Evolutionary conservation across 1,284 basidiomycete species (phyloP).

Genomic region (Leccinum pseudoinsigne): DNA sequence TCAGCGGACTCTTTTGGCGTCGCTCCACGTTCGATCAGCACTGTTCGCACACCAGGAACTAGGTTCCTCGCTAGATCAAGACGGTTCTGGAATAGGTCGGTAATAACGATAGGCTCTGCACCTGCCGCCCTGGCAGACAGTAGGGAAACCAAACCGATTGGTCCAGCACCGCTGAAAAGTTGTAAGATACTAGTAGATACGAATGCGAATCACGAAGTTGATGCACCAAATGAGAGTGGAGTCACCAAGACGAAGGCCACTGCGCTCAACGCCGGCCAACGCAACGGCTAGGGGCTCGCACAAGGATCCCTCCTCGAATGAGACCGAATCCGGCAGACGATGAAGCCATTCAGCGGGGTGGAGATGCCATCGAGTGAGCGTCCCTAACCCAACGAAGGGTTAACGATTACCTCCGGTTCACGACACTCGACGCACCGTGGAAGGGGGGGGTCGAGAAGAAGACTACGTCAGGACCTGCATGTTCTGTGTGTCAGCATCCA

Average conservation of each 20-base stretch:
- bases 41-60: conserved; percentile 66
- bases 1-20: conserved; percentile 49
- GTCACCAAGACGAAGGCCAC: conserved; percentile 60
- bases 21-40: conserved; percentile 47
- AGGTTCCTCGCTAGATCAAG: conserved; percentile 81
- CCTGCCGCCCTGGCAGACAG: conserved; percentile 82
- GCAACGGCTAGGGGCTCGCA: conserved; percentile 65
- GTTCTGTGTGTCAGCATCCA: conserved; percentile 9
- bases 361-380: conserved; percentile 58
- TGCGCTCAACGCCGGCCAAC: conserved; percentile 60
- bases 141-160: conserved; percentile 81
- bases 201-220: neutral
- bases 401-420: neutral
- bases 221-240: conserved; percentile 55
- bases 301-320: conserved; percentile 63
- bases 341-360: conserved; percentile 68
- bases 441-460: conserved; percentile 69
- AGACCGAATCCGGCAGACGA: conserved; percentile 54
- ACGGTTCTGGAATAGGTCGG: conserved; percentile 79
- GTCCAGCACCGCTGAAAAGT: conserved; percentile 66
- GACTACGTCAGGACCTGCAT: conserved; percentile 50
- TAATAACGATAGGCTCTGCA: conserved; percentile 74
- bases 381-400: conserved; percentile 40
- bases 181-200: conserved; percentile 9
- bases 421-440: conserved; percentile 41